Conservation (phyloP, 495 filamentous ascomycete species). For the Aspergillus sparsus region DNA sequence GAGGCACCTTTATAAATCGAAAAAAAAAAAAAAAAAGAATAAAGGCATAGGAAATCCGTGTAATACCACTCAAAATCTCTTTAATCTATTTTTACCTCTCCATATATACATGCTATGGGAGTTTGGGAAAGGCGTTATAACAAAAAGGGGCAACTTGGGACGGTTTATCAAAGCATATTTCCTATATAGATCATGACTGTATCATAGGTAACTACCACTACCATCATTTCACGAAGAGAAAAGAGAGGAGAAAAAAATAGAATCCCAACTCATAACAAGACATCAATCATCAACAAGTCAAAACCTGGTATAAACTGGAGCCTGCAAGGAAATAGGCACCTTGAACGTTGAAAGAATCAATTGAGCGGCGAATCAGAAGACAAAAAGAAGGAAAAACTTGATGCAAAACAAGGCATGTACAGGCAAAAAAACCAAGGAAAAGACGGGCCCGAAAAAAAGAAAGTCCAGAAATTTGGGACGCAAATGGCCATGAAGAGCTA, state of each 20-base stretch:
- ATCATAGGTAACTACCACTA: conserved; percentile 22
- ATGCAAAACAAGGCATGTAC: neutral
- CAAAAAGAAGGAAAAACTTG: neutral
- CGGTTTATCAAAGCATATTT: neutral
- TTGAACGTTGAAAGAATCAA: neutral
- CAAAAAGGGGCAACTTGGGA: conserved; percentile 1
- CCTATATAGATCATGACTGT: conserved; percentile 17
- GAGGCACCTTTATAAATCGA: conserved; percentile 19
- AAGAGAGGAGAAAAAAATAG: conserved; percentile 10
- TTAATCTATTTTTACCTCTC: neutral
- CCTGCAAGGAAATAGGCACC: no score
- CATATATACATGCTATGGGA: neutral
- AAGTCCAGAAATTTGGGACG: no score
- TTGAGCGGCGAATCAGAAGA: conserved; percentile 15
- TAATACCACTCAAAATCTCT: no score
- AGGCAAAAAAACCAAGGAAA: no score
- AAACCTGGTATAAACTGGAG: neutral
- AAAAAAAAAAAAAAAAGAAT: neutral
- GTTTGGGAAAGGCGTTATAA: no score
- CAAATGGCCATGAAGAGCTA: neutral
- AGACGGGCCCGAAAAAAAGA: no score
- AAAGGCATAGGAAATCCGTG: no score
- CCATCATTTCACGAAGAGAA: conserved; percentile 11
- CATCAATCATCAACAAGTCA: conserved; percentile 10
- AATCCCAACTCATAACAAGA: conserved; percentile 32